phyloP scores from a whole-genome alignment of 768 basidiomycete genomes.

The Paxillus ammoniavirescens region DNA sequence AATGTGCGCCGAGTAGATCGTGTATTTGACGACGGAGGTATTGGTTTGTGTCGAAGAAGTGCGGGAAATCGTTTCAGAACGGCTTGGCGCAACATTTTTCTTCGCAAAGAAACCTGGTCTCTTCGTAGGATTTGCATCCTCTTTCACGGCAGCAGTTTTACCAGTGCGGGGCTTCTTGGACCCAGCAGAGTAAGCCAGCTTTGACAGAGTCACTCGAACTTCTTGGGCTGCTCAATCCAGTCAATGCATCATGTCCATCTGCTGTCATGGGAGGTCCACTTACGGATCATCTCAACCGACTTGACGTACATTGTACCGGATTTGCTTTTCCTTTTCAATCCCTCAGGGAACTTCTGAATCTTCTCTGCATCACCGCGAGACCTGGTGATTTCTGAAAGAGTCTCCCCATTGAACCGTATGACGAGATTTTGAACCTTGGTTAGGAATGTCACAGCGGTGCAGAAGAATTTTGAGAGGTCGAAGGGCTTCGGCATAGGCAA shows the following conservation, averaged over 20 bases:
- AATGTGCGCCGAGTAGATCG: constrained; percentile 33
- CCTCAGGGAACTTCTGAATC: neutral
- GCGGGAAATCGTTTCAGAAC: neutral
- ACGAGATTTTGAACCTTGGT: constrained; percentile 27
- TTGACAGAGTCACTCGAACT: constrained; percentile 75
- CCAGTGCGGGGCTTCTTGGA: constrained; percentile 47
- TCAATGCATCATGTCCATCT: neutral
- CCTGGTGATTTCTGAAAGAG: constrained; percentile 3
- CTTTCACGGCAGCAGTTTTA: constrained; percentile 5
- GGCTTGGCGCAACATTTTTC: neutral
- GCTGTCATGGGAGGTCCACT: neutral
- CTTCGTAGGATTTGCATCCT: constrained; percentile 1
- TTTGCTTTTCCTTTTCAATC: constrained; percentile 35
- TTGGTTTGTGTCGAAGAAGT: neutral
- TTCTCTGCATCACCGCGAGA: neutral
- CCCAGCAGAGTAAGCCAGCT: constrained; percentile 67
- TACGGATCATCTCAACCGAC: constrained; percentile 4
- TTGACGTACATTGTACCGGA: constrained; percentile 61
- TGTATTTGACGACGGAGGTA: constrained; percentile 1
- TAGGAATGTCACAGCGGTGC: constrained; percentile 50
- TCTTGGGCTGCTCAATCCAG: constrained; percentile 48
- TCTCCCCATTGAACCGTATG: constrained; percentile 5
- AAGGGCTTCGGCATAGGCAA: constrained; percentile 40
- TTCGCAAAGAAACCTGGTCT: constrained; percentile 3
- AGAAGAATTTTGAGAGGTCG: constrained; percentile 47